Evolutionary conservation across 495 filamentous ascomycete species (phyloP).

Genomic region (Penicillium soppii): DNA sequence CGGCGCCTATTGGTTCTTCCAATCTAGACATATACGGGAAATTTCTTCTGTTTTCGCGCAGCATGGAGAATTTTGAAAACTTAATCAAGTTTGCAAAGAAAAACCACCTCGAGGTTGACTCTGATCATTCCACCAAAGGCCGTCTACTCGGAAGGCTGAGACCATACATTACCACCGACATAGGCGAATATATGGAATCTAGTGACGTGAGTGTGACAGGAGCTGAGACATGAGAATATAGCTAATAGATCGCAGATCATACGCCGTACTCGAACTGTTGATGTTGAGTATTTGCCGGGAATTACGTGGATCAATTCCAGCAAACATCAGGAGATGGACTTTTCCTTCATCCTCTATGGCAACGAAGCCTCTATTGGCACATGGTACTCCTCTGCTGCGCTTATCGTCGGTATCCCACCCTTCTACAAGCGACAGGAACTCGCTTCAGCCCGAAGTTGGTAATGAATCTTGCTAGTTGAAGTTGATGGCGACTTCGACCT

Average conservation of each 20-base stretch:
- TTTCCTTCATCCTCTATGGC: slow-evolving; percentile 20
- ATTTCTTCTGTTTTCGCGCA: no score
- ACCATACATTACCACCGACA: not conserved
- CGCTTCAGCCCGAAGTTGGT: not conserved
- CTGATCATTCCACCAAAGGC: no score
- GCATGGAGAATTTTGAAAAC: no score
- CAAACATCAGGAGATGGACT: slow-evolving; percentile 19
- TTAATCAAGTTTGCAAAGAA: not conserved
- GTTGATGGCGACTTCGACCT: no score
- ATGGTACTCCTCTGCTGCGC: slow-evolving; percentile 22
- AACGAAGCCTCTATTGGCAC: slow-evolving; percentile 13
- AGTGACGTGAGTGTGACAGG: no score
- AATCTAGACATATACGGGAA: no score
- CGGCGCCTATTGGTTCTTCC: not conserved
- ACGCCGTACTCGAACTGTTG: no score
- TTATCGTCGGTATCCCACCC: slow-evolving; percentile 24
- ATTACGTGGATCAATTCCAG: slow-evolving; percentile 20
- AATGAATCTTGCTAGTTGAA: no score
- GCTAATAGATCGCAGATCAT: no score
- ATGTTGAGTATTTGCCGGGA: slow-evolving; percentile 5
- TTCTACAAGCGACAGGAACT: not conserved
- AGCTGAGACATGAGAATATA: no score
- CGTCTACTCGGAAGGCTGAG: not conserved
- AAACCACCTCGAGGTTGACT: not conserved
- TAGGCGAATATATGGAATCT: not conserved